Evolutionary conservation across 257 asterid species (phyloP), one percentile per base, ranked within the genome.

Genomic region (Solanum chmielewskii): DNA sequence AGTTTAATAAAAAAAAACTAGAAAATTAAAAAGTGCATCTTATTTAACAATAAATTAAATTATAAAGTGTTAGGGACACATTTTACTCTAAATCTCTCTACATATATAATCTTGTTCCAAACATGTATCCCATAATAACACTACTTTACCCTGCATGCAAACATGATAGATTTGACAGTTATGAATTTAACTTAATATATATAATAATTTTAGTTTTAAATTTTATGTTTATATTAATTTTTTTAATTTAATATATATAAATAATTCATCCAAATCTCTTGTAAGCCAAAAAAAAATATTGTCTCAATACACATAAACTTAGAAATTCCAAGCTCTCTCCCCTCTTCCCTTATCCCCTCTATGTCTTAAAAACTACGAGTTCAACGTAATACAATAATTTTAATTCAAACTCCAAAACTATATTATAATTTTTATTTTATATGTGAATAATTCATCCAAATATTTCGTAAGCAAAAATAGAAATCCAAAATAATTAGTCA

Each of bases 101-200:
- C 3, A 13, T 9, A 31, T 29, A 42, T 49, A 68, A 47, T 56
- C 20, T 49, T 69, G 44, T 35, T 62, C 13, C 49, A 68, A 23
- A 64, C 75, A 37, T 37, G 15, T 74, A 86, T 83, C 74, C 41
- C 62, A 47, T 85, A 68, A 85, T 90, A 85, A 86, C 74, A 86
- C 89, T 87, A 86, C 95, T 93, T 92, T 90, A 13, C 86, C 94
- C 91, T 91, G 97, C 95, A 93, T 91, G 93, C 86, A 88, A 88
- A 86, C 86, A 71, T 85, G 85, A 44, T 49, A 84, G 45, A 47
- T 80, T 49, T 27, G 81, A 84, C 87, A 84, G 7, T 0, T 71
- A 33, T 0, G 2, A 18, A 0, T 74, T 73, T 15, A 12, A 0
- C 20, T 21, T 7, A 74, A 74, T 9, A 21, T 4, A 37, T 4